Conservation (phyloP, 495 filamentous ascomycete genomes). For the Pyrenula massariospora region DNA sequence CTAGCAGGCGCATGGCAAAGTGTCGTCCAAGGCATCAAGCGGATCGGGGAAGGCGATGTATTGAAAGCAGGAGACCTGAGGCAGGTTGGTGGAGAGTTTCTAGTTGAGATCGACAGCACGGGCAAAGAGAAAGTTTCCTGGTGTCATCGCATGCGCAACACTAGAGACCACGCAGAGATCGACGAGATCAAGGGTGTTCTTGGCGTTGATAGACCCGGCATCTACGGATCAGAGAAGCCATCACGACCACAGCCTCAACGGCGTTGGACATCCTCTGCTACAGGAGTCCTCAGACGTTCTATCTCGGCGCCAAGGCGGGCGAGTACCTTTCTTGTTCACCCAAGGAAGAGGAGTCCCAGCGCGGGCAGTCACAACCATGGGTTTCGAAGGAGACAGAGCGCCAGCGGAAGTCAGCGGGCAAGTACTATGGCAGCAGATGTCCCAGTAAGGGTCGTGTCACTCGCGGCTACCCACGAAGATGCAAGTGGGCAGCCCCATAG, state of each 20-base stretch:
- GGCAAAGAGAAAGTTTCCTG: constrained; percentile 47
- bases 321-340: neutral
- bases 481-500: no score
- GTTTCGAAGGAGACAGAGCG: neutral
- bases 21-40: constrained; percentile 45
- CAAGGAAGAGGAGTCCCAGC: neutral
- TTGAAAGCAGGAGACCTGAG: constrained; percentile 55
- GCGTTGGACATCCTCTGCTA: neutral
- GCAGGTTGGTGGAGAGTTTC: constrained; percentile 76
- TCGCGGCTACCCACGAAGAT: neutral
- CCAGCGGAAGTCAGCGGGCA: neutral
- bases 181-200: constrained; percentile 48
- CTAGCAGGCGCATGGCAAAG: constrained; percentile 29
- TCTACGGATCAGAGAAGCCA: no score
- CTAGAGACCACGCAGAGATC: constrained; percentile 67
- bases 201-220: constrained; percentile 16
- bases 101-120: constrained; percentile 44
- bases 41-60: constrained; percentile 36
- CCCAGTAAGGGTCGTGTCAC: neutral
- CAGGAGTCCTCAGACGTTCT: neutral
- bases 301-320: neutral
- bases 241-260: neutral
- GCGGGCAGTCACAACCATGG: neutral
- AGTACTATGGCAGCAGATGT: neutral
- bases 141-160: constrained; percentile 77